These are phyloP conservation scores for Xylariomycetidae sp. DNA, from an alignment of 2,329 filamentous ascomycete species.

Conservation along the genomic window DNA sequence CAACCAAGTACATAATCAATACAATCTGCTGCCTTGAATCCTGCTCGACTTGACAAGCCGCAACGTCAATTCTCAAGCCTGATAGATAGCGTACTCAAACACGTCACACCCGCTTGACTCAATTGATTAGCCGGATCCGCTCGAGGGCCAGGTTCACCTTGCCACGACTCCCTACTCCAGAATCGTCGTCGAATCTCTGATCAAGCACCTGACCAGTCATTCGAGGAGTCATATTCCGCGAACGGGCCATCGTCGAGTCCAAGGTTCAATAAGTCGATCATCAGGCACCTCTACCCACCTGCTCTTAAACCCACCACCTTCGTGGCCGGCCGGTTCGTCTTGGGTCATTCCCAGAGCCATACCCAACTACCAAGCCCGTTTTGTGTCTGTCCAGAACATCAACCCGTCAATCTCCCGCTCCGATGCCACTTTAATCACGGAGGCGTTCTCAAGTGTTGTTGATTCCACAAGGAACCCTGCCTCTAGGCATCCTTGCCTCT, in stretches of 20 bases:
- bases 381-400: too few species aligned
- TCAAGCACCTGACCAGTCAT: conserved; percentile 16
- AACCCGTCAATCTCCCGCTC: conserved; percentile 13
- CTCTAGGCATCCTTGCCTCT: conserved; percentile 19
- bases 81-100: conserved; percentile 19
- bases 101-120: conserved; percentile 28
- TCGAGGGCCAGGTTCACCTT: conserved; percentile 18
- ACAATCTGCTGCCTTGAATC: too few species aligned
- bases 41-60: too few species aligned
- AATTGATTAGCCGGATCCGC: conserved; percentile 26
- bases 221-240: conserved; percentile 46
- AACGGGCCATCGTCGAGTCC: conserved; percentile 35
- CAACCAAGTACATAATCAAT: too few species aligned
- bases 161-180: conserved; percentile 16
- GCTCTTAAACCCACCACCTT: conserved; percentile 8
- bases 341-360: conserved; percentile 22
- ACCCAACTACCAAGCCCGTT: too few species aligned
- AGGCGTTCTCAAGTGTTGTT: conserved; percentile 20
- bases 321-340: conserved; percentile 21
- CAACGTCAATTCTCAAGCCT: too few species aligned
- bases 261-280: conserved; percentile 16
- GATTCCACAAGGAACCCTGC: conserved; percentile 22
- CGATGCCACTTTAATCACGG: conserved; percentile 25
- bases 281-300: conserved; percentile 21
- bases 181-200: conserved; percentile 14